phyloP scores from a whole-genome alignment of 495 filamentous ascomycete genomes.

The Acidiella bohemica region DNA sequence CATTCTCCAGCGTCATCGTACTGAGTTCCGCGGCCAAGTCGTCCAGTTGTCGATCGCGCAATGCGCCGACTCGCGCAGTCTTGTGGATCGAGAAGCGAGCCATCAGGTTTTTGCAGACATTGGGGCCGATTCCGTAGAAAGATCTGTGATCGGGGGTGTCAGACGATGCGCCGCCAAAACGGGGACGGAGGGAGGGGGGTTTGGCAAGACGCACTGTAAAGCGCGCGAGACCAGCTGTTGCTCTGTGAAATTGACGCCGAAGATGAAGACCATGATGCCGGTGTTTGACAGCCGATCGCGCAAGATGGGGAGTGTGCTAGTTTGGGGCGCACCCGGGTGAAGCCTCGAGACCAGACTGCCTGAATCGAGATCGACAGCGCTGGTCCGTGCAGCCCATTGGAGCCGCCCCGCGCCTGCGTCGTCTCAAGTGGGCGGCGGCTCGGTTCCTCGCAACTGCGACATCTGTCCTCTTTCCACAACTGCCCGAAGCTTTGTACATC shows the following conservation, averaged over 20 bases:
- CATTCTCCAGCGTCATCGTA: constrained; percentile 87
- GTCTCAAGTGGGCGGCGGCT: too few species aligned
- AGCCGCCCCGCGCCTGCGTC: too few species aligned
- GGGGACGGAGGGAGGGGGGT: too few species aligned
- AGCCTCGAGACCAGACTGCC: too few species aligned
- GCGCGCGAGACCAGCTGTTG: constrained; percentile 59
- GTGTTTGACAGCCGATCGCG: neutral
- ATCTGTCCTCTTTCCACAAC: neutral
- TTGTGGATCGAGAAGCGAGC: constrained; percentile 79
- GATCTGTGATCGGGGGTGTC: too few species aligned
- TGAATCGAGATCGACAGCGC: too few species aligned
- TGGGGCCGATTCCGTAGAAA: constrained; percentile 81
- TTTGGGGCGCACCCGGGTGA: too few species aligned
- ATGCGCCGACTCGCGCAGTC: constrained; percentile 55
- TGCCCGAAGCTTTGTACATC: too few species aligned
- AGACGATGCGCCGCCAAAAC: too few species aligned
- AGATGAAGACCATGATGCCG: constrained; percentile 55
- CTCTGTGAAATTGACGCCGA: constrained; percentile 77
- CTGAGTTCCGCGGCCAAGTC: constrained; percentile 74
- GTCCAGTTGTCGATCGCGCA: constrained; percentile 57
- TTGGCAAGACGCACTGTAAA: too few species aligned
- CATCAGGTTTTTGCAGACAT: constrained; percentile 57
- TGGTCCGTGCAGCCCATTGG: too few species aligned
- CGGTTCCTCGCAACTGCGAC: neutral
- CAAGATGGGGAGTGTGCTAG: too few species aligned